Evolutionary conservation across 2,329 filamentous ascomycete genomes (phyloP), one percentile per base, ranked within the genome.

Genomic region (Penicillium sp.): DNA sequence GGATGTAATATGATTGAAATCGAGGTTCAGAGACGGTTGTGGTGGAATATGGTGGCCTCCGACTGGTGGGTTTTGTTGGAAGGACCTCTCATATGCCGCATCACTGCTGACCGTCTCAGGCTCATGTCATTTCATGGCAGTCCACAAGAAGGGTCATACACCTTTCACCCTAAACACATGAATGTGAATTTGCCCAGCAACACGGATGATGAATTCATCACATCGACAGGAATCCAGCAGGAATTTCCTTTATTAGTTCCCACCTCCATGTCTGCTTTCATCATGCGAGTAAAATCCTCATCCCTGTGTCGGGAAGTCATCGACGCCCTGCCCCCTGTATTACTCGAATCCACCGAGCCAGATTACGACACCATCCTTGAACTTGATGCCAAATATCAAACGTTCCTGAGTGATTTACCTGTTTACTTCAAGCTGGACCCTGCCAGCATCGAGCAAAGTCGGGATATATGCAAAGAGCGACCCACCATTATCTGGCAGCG

Each of bases 11-110:
- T 60, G 40, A 60, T 69, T 6, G 63, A 70, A 11, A 16, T 68
- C 24, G 68, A 70, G 47, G 58, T 69, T 9, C 60, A 65, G 16
- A 60, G 67, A 43, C 63, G 67, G 0, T 36, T 62, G 10, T 70
- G 68, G 67, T 70, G 68, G 67, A 51, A 58, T 16, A 65, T 69
- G 64, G 61, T 69, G 5, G 61, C 66, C 19, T 64, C 66, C n/a
- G 67, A 69, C 52, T 68, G 66, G 67, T 70, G 59, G 37, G 18
- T 24, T 2, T 9, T 41, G 6, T 33, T 4, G 11, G n/a, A n/a
- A 13, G 6, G 16, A 18, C n/a, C 10, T 35, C 19, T 6, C 13
- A 6, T 33, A 6, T 3, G 1, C 18, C n/a, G 22, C 35, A 19
- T 27, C 10, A 19, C 10, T 46, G 39, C 44, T 58, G 19, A 60